phyloP scores from a whole-genome alignment of 2,329 filamentous ascomycete species.

The Ophiostoma piceae region DNA sequence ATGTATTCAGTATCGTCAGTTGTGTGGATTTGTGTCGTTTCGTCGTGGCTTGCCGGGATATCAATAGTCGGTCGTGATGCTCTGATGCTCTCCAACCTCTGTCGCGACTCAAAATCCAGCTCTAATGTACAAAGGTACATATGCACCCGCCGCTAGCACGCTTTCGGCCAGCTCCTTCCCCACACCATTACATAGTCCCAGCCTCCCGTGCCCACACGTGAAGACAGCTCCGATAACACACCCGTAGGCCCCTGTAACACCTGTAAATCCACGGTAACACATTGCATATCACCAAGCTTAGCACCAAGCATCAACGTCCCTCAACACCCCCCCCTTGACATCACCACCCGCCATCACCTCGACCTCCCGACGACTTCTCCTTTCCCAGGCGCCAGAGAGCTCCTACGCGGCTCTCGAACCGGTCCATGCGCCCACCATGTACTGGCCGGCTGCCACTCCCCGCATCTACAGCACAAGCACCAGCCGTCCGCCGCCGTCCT shows the following conservation, averaged over 20 bases:
- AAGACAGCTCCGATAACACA: neutral
- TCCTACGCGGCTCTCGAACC: slow-evolving; percentile 31
- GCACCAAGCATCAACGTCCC: neutral
- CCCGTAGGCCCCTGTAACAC: slow-evolving; percentile 3
- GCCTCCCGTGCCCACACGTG: slow-evolving; percentile 1
- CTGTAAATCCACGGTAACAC: neutral
- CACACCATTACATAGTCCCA: slow-evolving; percentile 10
- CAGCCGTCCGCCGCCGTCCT: slow-evolving; percentile 45
- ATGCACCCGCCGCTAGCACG: slow-evolving; percentile 3
- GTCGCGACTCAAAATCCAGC: slow-evolving; percentile 1
- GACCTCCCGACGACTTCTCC: neutral
- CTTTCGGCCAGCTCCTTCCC: slow-evolving; percentile 11
- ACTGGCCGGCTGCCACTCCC: slow-evolving; percentile 84
- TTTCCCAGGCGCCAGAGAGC: slow-evolving; percentile 33
- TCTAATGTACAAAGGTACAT: neutral
- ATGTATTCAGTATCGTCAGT: no score
- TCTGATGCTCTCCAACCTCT: neutral
- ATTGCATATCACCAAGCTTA: neutral
- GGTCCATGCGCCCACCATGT: slow-evolving; percentile 55
- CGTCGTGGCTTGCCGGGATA: neutral
- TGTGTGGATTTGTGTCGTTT: neutral
- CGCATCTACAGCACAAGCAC: slow-evolving; percentile 75
- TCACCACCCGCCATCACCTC: neutral
- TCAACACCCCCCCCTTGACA: slow-evolving; percentile 6
- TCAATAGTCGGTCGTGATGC: no score